Conservation (phyloP, 176 grass and related monocot genomes). For the Oryza punctata region DNA sequence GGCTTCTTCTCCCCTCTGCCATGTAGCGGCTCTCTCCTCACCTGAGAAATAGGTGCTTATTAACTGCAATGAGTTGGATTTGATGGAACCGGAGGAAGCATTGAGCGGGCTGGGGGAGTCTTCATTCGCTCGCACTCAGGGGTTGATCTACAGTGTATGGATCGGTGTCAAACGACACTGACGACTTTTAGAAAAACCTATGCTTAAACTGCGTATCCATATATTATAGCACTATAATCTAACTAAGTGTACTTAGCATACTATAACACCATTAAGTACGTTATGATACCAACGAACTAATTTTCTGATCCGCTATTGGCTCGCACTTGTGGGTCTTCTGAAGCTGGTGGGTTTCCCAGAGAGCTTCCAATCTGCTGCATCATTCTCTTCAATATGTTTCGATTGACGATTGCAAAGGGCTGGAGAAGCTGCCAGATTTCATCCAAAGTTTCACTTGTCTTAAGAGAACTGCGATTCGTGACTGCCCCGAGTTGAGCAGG, state of each 20-base stretch:
- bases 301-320: too few relatives aligned
- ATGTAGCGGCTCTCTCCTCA: too few relatives aligned
- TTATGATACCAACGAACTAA: too few relatives aligned
- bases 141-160: too few relatives aligned
- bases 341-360: background rate
- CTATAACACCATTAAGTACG: too few relatives aligned
- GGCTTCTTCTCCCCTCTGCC: too few relatives aligned
- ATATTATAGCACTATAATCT: too few relatives aligned
- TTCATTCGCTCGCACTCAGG: background rate
- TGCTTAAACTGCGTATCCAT: too few relatives aligned
- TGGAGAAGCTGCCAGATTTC: background rate
- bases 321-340: background rate
- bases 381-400: background rate
- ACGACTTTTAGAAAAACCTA: too few relatives aligned
- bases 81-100: background rate
- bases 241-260: too few relatives aligned
- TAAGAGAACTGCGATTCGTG: background rate
- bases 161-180: too few relatives aligned
- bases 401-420: background rate
- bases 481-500: background rate
- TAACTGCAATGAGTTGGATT: background rate
- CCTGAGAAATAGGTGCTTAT: too few relatives aligned
- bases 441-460: background rate
- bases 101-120: background rate
- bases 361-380: background rate